Percentiles rank a stretch among this genome's conserved stretches.
phyloP scores from a whole-genome alignment of 768 basidiomycete genomes.

The Tulasnella sp. region DNA sequence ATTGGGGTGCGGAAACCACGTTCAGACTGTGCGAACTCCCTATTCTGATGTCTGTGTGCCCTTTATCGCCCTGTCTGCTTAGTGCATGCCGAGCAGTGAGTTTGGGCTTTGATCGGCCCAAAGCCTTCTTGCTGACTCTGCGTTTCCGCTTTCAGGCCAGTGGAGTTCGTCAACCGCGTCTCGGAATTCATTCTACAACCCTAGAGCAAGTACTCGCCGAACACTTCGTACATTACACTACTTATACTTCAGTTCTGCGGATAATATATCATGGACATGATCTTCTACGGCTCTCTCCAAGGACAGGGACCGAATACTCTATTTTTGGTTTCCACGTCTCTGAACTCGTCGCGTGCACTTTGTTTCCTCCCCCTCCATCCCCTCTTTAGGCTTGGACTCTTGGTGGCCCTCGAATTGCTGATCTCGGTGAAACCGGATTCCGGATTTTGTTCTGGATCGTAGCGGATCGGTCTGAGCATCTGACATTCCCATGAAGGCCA shows the following conservation, averaged over 20 bases:
- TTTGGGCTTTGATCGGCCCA: conserved; percentile 20
- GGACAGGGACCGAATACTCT: too few species aligned
- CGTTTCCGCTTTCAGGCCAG: conserved; percentile 26
- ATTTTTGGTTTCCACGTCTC: too few species aligned
- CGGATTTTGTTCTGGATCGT: too few species aligned
- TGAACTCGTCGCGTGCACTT: too few species aligned
- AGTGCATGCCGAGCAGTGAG: conserved; percentile 78
- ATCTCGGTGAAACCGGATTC: too few species aligned
- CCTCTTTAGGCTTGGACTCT: too few species aligned
- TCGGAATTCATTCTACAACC: conserved; percentile 30
- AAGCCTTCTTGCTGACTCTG: neutral
- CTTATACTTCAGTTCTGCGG: neutral
- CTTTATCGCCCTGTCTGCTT: neutral
- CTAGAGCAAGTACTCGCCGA: neutral
- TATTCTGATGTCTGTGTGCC: neutral
- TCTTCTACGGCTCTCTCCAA: too few species aligned
- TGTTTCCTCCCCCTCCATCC: too few species aligned
- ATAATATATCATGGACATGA: neutral
- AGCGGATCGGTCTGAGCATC: too few species aligned
- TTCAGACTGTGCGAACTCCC: neutral
- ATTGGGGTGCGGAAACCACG: conserved; percentile 65
- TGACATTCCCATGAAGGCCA: too few species aligned
- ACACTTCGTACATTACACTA: neutral
- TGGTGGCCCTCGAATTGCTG: too few species aligned
- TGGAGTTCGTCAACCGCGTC: conserved; percentile 36